Percentiles rank a stretch among this genome's conserved stretches.
Conservation (phyloP, 345 rosid species). For the Gossypium sturtianum region DNA sequence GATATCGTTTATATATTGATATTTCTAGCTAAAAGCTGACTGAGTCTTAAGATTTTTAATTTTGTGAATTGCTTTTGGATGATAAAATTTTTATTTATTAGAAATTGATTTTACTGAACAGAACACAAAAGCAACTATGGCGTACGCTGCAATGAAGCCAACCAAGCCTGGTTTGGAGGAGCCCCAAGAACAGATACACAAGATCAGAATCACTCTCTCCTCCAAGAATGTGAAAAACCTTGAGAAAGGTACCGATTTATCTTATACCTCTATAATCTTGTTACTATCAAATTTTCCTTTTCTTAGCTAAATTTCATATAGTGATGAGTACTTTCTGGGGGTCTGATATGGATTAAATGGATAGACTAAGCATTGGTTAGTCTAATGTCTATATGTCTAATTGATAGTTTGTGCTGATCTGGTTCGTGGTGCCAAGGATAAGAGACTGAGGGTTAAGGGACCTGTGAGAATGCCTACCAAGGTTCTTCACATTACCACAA, state of each 20-base stretch:
- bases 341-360: too few relatives aligned
- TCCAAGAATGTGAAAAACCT: slow-evolving; percentile 71
- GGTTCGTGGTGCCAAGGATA: slow-evolving; percentile 57
- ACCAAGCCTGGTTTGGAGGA: slow-evolving; percentile 62
- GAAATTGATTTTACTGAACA: not conserved
- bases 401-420: slow-evolving; percentile 46
- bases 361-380: not conserved
- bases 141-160: slow-evolving; percentile 41
- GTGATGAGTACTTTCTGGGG: not conserved
- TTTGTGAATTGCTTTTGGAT: not conserved
- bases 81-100: not conserved
- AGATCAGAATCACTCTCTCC: slow-evolving; percentile 73
- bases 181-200: slow-evolving; percentile 54
- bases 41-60: not conserved
- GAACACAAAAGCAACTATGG: slow-evolving; percentile 20
- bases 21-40: too few relatives aligned
- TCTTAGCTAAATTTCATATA: not conserved
- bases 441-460: slow-evolving; percentile 51
- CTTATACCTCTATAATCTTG: not conserved
- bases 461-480: slow-evolving; percentile 60
- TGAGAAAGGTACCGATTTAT: slow-evolving; percentile 45
- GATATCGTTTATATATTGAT: too few relatives aligned
- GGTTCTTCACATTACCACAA: slow-evolving; percentile 51
- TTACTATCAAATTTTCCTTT: not conserved
- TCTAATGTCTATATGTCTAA: not conserved